Base-by-base conservation (phyloP, 768 basidiomycete genomes). In the Suillus ampliporus region DNA sequence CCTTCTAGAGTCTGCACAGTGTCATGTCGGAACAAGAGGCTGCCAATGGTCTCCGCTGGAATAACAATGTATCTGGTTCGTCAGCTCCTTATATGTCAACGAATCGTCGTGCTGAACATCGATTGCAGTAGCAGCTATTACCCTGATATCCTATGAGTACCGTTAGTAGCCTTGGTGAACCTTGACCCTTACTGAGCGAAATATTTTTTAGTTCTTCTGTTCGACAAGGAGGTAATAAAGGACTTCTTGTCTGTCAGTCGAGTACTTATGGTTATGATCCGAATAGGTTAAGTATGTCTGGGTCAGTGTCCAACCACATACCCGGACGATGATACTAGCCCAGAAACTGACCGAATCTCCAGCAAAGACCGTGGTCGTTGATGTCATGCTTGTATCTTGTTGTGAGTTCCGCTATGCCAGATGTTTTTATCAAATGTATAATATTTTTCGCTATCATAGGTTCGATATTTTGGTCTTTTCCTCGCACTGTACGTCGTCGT, bases 121-220 rank as follows among this genome's bases (percentile, higher is more conserved):
- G 9, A 11, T 40, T 56, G 5, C 54, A 56, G 54, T 56, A 6
- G 38, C 54, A 7, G 23, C 38, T 5, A 38, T 56, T 28, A 17
- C 54, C 17, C 23, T 56, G 54, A 40, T 56, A 38, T 56, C 54
- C 0, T 56, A 56, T 19, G 54, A 56, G 26, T 56, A 56, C 54
- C 17, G 54, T 56, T 9, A 56, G 54, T 56, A 40, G 17, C 37
- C 38, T 40, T 19, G 17, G 19, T 15, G 1, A 56, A 26, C 17
- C 17, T 40, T 28, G 23, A 41, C 23, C 40, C 23, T 56, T 5
- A 17, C 54, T 56, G 26, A 56, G 38, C 26, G 17, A 40, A 56
- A 28, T 1, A 28, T 26, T 6, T 13, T 56, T 17, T 26, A 56
- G 54, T 56, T 26, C 17, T 56, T 56, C 26, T 56, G 17, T 56